phyloP scores from a whole-genome alignment of 2,329 filamentous ascomycete genomes.

The Talaromyces albobiverticillius region DNA sequence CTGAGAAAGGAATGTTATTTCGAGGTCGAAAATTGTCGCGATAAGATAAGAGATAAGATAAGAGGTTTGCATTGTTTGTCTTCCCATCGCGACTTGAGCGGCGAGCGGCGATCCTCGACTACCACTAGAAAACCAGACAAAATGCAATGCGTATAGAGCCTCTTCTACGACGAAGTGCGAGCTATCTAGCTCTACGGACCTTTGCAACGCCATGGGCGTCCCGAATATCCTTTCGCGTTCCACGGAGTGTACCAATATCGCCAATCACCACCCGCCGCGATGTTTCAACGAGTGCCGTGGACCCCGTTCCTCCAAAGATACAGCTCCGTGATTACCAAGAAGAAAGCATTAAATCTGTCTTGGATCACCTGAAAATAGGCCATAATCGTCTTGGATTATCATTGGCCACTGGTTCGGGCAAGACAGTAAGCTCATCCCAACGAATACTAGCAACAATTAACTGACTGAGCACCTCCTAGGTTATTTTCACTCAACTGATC shows the following conservation, averaged over 20 bases:
- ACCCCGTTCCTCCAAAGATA: slow-evolving; percentile 39
- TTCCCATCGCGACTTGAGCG: slow-evolving; percentile 2
- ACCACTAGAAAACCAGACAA: background rate
- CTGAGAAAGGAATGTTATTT: too few relatives aligned
- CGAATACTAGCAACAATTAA: background rate
- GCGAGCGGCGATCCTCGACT: background rate
- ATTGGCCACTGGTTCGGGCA: slow-evolving; percentile 81
- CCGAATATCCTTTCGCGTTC: slow-evolving; percentile 23
- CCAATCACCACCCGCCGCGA: background rate
- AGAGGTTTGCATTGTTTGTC: slow-evolving; percentile 41
- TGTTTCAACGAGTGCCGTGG: background rate
- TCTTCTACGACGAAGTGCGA: slow-evolving; percentile 25
- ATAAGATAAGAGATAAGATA: slow-evolving; percentile 26
- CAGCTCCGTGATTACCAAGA: slow-evolving; percentile 81
- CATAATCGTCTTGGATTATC: slow-evolving; percentile 81
- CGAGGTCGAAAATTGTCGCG: slow-evolving; percentile 11
- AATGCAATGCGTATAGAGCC: slow-evolving; percentile 29
- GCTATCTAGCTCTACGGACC: slow-evolving; percentile 19
- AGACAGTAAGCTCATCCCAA: slow-evolving; percentile 61
- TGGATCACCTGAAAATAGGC: slow-evolving; percentile 65
- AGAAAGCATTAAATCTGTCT: slow-evolving; percentile 82
- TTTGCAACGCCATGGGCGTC: slow-evolving; percentile 11
- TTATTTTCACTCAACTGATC: slow-evolving; percentile 96
- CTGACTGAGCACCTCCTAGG: slow-evolving; percentile 45
- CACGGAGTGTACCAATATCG: slow-evolving; percentile 23